Conservation (phyloP, 805 yeast species). For the Candida orba region DNA sequence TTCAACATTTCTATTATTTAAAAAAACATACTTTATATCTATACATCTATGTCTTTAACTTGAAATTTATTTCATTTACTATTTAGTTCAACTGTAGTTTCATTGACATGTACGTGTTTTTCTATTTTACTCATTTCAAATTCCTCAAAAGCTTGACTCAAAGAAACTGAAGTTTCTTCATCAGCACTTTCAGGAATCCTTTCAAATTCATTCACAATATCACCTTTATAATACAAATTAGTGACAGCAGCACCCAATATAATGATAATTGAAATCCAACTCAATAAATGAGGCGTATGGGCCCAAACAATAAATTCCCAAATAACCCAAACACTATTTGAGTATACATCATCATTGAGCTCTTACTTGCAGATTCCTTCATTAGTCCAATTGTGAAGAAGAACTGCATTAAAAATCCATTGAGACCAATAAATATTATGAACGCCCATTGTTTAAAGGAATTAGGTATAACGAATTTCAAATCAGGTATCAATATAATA, state of each 20-base stretch:
- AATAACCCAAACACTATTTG: conserved; percentile 65
- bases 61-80: no score
- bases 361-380: conserved; percentile 64
- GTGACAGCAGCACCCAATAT: neutral
- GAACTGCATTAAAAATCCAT: conserved; percentile 76
- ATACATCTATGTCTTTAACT: no score
- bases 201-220: neutral
- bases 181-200: neutral
- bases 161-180: neutral
- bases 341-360: conserved; percentile 62
- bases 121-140: no score
- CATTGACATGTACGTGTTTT: no score
- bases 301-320: conserved; percentile 66
- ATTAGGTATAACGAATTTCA: conserved; percentile 50
- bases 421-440: conserved; percentile 51
- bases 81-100: no score
- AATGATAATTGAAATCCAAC: neutral
- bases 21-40: no score
- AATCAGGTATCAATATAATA: conserved; percentile 43
- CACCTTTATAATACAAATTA: neutral
- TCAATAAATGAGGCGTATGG: conserved; percentile 26
- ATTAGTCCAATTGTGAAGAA: conserved; percentile 72
- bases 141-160: neutral
- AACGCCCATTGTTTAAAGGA: conserved; percentile 54
- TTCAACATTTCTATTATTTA: no score